Percentiles rank a stretch among this genome's conserved stretches.
phyloP scores from a whole-genome alignment of 495 filamentous ascomycete genomes.

The Pseudotulostoma volvatum region DNA sequence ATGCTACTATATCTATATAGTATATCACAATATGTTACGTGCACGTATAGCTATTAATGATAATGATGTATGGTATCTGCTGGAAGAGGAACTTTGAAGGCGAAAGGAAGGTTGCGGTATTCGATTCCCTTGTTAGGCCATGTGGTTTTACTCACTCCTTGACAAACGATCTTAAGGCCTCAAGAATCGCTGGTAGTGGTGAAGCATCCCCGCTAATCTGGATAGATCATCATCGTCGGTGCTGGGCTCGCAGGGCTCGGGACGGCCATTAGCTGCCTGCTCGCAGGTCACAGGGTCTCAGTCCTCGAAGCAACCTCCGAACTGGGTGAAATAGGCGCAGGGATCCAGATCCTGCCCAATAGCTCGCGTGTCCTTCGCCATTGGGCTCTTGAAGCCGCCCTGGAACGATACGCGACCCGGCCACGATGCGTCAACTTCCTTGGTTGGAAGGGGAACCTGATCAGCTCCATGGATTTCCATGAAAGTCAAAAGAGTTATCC shows the following conservation, averaged over 20 bases:
- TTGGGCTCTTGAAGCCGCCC: slow-evolving; percentile 34
- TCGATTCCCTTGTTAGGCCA: too few species aligned
- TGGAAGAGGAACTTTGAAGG: too few species aligned
- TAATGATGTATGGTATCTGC: too few species aligned
- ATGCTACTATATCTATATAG: too few species aligned
- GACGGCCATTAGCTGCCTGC: slow-evolving; percentile 40
- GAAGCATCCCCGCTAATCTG: too few species aligned
- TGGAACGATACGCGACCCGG: slow-evolving; percentile 31
- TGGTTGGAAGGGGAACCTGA: slow-evolving; percentile 33
- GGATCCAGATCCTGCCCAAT: slow-evolving; percentile 41
- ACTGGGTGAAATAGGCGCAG: slow-evolving; percentile 36
- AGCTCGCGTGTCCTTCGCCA: slow-evolving; percentile 34
- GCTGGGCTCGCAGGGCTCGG: slow-evolving; percentile 50
- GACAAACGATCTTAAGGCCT: too few species aligned
- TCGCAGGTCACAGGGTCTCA: slow-evolving; percentile 42
- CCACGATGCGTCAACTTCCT: slow-evolving; percentile 41
- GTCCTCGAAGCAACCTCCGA: slow-evolving; percentile 44
- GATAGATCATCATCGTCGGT: slow-evolving; percentile 38
- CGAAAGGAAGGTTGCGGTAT: too few species aligned
- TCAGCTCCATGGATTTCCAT: slow-evolving; percentile 34
- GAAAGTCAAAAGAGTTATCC: slow-evolving; percentile 26
- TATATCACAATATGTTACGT: too few species aligned
- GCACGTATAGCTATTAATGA: too few species aligned
- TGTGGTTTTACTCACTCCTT: too few species aligned
- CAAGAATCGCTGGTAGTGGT: too few species aligned